Conservation (phyloP, 2,329 filamentous ascomycete genomes). For the Elsinoe batatas region DNA sequence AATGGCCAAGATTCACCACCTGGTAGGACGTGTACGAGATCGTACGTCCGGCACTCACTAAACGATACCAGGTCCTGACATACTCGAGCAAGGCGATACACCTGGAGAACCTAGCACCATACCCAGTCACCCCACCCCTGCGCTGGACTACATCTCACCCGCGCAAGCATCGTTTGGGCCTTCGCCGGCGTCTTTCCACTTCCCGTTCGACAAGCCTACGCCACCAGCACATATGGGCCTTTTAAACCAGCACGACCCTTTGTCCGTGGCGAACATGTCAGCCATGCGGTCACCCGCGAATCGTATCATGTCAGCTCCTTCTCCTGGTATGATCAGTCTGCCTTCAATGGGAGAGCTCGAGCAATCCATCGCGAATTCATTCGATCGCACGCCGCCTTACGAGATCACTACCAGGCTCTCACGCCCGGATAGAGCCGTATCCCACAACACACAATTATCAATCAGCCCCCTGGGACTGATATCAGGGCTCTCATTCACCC, state of each 20-base stretch:
- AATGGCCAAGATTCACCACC: not conserved
- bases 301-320: not conserved
- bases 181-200: not conserved
- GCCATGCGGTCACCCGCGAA: not conserved
- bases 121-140: not conserved
- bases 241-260: not conserved
- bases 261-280: not conserved
- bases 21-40: not conserved
- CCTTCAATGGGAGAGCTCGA: not conserved
- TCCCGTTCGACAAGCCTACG: not conserved
- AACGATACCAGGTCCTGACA: not conserved
- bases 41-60: not conserved
- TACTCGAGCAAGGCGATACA: not conserved
- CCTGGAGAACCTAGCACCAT: not conserved
- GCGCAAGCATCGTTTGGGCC: not conserved
- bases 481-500: constrained; percentile 16
- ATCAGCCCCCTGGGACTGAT: not conserved
- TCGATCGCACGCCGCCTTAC: not conserved
- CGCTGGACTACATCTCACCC: not conserved
- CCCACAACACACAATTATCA: not conserved
- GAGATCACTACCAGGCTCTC: not conserved
- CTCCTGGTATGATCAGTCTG: not conserved
- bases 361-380: not conserved
- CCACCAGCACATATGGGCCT: not conserved
- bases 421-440: not conserved